Conservation (phyloP, 2,329 filamentous ascomycete genomes). For the Phyllosticta citrichinensis region DNA sequence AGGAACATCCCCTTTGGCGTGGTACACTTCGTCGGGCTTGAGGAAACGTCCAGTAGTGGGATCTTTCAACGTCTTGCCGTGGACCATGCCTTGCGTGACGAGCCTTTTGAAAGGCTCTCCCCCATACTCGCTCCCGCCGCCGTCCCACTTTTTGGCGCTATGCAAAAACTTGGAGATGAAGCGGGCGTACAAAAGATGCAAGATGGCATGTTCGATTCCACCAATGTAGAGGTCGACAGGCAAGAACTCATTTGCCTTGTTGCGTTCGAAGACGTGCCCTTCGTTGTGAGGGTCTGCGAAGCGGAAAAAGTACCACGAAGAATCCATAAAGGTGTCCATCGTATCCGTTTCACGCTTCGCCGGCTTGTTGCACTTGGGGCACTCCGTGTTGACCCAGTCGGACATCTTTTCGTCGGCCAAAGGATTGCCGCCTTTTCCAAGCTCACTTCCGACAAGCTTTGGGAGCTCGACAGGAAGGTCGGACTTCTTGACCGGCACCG, state of each 20-base stretch:
- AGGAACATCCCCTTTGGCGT: conserved; percentile 38
- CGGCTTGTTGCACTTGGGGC: conserved; percentile 59
- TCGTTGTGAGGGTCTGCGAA: conserved; percentile 64
- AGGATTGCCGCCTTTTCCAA: conserved; percentile 64
- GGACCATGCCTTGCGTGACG: conserved; percentile 87
- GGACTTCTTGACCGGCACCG: conserved; percentile 65
- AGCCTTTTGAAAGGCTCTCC: conserved; percentile 75
- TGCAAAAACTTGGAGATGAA: conserved; percentile 85
- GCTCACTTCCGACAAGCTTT: conserved; percentile 57
- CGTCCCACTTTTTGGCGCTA: conserved; percentile 38
- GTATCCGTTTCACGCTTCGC: conserved; percentile 83
- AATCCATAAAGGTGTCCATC: conserved; percentile 95
- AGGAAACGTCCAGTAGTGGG: conserved; percentile 67
- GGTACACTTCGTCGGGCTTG: conserved; percentile 56
- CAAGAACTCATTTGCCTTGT: conserved; percentile 45
- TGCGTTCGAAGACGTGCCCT: conserved; percentile 50
- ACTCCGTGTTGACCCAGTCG: conserved; percentile 65
- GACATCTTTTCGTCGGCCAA: conserved; percentile 53
- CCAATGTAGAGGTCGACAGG: conserved; percentile 85
- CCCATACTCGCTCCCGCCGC: conserved; percentile 24
- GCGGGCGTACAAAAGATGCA: conserved; percentile 79
- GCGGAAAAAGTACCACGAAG: conserved; percentile 85
- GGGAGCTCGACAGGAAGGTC: conserved; percentile 71
- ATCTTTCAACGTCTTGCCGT: conserved; percentile 73
- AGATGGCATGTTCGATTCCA: conserved; percentile 81